Evolutionary conservation across 352 stramenopile species (phyloP).

Genomic region (Globisporangium cederbergense): DNA sequence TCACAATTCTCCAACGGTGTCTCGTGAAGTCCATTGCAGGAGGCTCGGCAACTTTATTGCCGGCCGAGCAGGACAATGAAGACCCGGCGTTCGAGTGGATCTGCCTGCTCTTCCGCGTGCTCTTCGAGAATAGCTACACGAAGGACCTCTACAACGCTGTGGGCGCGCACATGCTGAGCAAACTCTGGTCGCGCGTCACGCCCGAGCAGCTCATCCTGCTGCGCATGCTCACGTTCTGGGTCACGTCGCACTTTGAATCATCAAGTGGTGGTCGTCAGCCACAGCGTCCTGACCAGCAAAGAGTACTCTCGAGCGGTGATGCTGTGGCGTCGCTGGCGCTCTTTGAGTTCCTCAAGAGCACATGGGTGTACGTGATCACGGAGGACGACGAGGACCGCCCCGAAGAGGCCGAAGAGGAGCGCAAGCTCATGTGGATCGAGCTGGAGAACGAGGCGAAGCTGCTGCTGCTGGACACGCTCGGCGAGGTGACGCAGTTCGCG

Average conservation of each 20-base stretch:
- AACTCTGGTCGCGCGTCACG: slow-evolving; percentile 76
- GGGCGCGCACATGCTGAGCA: slow-evolving; percentile 69
- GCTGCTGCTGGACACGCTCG: slow-evolving; percentile 66
- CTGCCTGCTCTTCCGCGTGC: slow-evolving; percentile 52
- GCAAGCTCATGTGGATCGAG: slow-evolving; percentile 68
- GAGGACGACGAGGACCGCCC: slow-evolving; percentile 47
- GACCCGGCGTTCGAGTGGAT: slow-evolving; percentile 84
- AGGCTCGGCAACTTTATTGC: not conserved
- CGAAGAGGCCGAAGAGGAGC: slow-evolving; percentile 51
- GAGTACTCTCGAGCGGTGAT: slow-evolving; percentile 9
- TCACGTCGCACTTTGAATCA: slow-evolving; percentile 22
- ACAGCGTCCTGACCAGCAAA: slow-evolving; percentile 7
- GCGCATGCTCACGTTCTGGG: slow-evolving; percentile 72
- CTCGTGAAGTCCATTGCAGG: slow-evolving; percentile 33
- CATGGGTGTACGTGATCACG: slow-evolving; percentile 47
- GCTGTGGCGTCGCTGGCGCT: slow-evolving; percentile 10
- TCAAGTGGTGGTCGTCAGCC: not conserved
- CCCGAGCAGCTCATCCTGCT: slow-evolving; percentile 78
- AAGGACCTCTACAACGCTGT: slow-evolving; percentile 73
- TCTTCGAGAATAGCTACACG: slow-evolving; percentile 44
- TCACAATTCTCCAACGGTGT: slow-evolving; percentile 74
- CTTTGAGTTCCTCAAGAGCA: slow-evolving; percentile 59
- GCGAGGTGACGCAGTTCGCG: slow-evolving; percentile 42
- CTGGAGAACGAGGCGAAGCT: slow-evolving; percentile 78
- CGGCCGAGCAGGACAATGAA: slow-evolving; percentile 28